A percentile compares a stretch with the other conserved stretches of the same genome.
Conservation (phyloP, 1,284 basidiomycete species). For the Naganishia cerealis region DNA sequence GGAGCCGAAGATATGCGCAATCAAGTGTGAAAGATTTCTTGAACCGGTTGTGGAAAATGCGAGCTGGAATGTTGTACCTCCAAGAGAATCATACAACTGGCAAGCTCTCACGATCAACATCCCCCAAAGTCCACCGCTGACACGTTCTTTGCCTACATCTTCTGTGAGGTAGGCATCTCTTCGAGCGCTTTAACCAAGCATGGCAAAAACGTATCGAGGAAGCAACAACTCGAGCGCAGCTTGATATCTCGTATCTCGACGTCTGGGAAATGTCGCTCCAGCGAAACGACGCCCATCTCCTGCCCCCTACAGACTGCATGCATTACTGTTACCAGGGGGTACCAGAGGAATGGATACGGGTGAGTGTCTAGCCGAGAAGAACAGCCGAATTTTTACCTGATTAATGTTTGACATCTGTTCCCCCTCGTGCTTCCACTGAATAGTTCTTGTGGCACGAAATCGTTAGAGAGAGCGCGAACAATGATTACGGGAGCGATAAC, state of each 20-base stretch:
- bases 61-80: background rate
- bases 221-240: background rate
- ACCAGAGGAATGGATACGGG: constrained; percentile 30
- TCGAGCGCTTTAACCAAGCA: constrained; percentile 22
- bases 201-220: constrained; percentile 9
- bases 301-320: constrained; percentile 31
- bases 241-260: constrained; percentile 30
- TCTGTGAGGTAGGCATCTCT: constrained; percentile 18
- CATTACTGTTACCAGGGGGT: constrained; percentile 32
- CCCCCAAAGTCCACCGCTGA: no score
- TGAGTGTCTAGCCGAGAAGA: background rate
- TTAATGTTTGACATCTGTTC: background rate
- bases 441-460: constrained; percentile 30
- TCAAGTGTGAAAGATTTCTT: background rate
- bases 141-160: background rate
- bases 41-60: constrained; percentile 3
- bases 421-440: background rate
- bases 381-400: background rate
- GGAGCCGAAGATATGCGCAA: no score
- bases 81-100: constrained; percentile 9
- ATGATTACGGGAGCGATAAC: constrained; percentile 13
- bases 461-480: constrained; percentile 10
- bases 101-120: background rate
- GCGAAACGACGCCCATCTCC: constrained; percentile 25
- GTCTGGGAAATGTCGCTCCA: constrained; percentile 29